These are phyloP conservation scores for Actinomortierella ambigua DNA, from an alignment of 371 early-diverging fungal species.

Conservation along the genomic window DNA sequence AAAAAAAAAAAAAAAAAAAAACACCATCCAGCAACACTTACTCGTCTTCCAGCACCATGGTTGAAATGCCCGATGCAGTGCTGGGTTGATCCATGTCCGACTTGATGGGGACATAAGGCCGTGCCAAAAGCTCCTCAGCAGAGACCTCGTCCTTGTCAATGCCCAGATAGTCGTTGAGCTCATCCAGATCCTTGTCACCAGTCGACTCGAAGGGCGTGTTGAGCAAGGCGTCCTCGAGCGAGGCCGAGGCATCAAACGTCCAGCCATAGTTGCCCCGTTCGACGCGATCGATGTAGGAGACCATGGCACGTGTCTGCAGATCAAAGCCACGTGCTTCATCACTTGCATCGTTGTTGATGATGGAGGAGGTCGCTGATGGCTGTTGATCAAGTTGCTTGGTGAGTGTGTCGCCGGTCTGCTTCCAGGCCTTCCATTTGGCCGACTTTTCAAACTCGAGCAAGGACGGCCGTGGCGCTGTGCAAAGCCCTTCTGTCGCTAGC, in stretches of 20 bases:
- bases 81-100: constrained; percentile 12
- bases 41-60: constrained; percentile 20
- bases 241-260: constrained; percentile 17
- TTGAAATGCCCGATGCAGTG: constrained; percentile 40
- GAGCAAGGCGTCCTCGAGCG: background rate
- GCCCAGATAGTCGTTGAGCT: constrained; percentile 35
- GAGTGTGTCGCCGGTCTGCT: constrained; percentile 26
- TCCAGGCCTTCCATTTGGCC: constrained; percentile 48
- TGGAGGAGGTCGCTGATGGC: background rate
- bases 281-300: constrained; percentile 30
- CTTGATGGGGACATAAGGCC: constrained; percentile 35
- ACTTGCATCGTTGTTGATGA: background rate
- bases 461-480: constrained; percentile 31
- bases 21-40: constrained; percentile 2
- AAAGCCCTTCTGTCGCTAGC: constrained; percentile 37
- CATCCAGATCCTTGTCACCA: constrained; percentile 39
- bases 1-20: background rate
- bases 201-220: constrained; percentile 2
- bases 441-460: constrained; percentile 43
- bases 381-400: constrained; percentile 7
- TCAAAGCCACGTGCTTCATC: constrained; percentile 8
- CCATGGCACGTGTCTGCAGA: constrained; percentile 26
- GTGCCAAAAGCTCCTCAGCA: constrained; percentile 35
- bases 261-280: constrained; percentile 42
- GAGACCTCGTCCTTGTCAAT: constrained; percentile 39